phyloP scores from a whole-genome alignment of 306 rosid species.

The Prunus mongolica region DNA sequence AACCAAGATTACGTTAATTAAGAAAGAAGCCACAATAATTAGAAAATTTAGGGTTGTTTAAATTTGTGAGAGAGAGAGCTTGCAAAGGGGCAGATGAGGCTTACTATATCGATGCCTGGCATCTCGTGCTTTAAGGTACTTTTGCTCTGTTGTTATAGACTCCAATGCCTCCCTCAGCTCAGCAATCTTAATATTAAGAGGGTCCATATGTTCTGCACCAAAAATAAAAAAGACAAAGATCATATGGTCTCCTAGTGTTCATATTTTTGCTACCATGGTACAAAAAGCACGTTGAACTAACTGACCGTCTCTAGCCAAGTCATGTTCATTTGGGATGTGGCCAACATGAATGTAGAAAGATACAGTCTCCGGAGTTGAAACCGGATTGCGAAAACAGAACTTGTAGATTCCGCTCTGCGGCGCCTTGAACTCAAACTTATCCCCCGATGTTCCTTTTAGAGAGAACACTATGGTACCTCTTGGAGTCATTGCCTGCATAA shows the following conservation, averaged over 20 bases:
- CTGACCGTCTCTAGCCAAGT: slow-evolving; percentile 10
- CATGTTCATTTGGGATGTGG: slow-evolving; percentile 7
- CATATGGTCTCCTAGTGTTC: neutral
- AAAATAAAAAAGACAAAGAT: neutral
- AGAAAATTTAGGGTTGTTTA: neutral
- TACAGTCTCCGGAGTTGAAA: neutral
- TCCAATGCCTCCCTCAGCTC: slow-evolving; percentile 20
- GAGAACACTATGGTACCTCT: neutral
- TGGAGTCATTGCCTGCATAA: neutral
- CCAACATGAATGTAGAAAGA: slow-evolving; percentile 16
- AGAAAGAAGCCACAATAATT: neutral
- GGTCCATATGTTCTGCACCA: slow-evolving; percentile 11
- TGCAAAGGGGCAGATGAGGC: neutral
- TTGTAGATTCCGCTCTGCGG: neutral
- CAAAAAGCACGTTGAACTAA: no score
- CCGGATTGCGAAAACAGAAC: slow-evolving; percentile 13
- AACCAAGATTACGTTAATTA: neutral
- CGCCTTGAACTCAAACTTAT: slow-evolving; percentile 1
- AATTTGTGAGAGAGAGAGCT: no score
- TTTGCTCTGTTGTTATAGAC: slow-evolving; percentile 7
- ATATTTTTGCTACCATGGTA: neutral
- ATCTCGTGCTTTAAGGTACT: slow-evolving; percentile 8
- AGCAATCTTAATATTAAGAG: slow-evolving; percentile 11
- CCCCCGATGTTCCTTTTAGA: neutral
- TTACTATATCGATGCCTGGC: slow-evolving; percentile 10